Evolutionary conservation across 208 protist genomes (phyloP).

Genomic region (Leishmania tropica): DNA sequence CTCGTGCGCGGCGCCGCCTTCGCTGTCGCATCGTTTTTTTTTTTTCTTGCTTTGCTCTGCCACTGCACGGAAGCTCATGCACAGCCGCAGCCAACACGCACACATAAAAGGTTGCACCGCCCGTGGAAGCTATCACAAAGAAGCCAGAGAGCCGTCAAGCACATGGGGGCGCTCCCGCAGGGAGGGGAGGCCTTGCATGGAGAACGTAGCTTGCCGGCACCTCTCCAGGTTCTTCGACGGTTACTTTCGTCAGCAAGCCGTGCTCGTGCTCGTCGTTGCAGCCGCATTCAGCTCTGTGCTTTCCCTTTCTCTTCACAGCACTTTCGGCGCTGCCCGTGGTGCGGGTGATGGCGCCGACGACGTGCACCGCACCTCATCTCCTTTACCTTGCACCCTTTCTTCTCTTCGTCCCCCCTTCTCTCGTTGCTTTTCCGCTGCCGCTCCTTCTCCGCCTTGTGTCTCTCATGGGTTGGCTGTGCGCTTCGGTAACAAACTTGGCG

Average conservation of each 20-base stretch:
- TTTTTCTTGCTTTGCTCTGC: neutral
- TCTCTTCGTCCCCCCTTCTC: neutral
- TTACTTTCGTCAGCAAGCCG: neutral
- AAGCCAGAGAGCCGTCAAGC: neutral
- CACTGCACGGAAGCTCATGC: neutral
- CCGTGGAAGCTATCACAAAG: neutral
- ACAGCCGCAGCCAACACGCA: neutral
- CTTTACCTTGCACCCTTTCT: slow-evolving; percentile 2
- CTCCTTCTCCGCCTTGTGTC: neutral
- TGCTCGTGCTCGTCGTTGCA: neutral
- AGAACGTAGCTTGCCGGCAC: neutral
- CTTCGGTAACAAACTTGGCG: neutral
- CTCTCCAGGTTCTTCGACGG: neutral
- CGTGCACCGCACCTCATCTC: neutral
- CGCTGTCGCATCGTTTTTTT: slow-evolving; percentile 4
- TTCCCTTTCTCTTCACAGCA: neutral
- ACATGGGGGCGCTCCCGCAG: neutral
- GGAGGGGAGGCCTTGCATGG: neutral
- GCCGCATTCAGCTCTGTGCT: neutral
- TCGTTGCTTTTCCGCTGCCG: neutral
- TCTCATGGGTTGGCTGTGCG: neutral
- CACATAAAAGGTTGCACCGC: neutral
- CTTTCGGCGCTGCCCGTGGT: neutral
- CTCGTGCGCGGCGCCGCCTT: neutral
- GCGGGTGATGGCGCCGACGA: neutral